Evolutionary conservation across 2,329 filamentous ascomycete genomes (phyloP).

Genomic region (Hypoxylon rubiginosum): DNA sequence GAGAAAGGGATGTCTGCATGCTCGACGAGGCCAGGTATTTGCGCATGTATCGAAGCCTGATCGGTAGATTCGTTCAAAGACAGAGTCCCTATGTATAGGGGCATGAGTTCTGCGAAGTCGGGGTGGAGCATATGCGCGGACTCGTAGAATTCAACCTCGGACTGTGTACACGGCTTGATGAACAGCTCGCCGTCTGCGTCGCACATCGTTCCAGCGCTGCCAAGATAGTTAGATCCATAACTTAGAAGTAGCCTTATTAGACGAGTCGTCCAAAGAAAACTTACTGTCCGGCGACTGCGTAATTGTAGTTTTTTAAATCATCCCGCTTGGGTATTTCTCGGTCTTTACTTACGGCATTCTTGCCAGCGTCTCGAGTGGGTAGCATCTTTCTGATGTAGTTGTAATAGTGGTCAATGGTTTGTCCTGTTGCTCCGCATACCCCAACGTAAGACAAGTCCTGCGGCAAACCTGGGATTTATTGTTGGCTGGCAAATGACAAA

Average conservation of each 20-base stretch:
- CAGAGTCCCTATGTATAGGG: conserved; percentile 85
- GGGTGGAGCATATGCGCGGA: conserved; percentile 74
- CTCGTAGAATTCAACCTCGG: conserved; percentile 93
- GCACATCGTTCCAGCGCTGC: conserved; percentile 89
- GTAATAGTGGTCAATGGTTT: conserved; percentile 24
- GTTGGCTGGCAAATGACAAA: conserved; percentile 17
- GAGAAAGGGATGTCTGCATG: conserved; percentile 57
- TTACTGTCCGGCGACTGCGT: conserved; percentile 89
- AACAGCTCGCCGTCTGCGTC: conserved; percentile 87
- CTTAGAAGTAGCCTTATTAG: background rate
- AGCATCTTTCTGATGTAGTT: conserved; percentile 38
- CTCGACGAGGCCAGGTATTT: conserved; percentile 59
- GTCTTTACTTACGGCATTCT: conserved; percentile 44
- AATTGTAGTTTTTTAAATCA: conserved; percentile 76
- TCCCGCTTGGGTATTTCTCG: conserved; percentile 67
- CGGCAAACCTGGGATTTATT: conserved; percentile 13
- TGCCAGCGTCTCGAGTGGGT: conserved; percentile 42
- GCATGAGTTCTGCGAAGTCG: conserved; percentile 84
- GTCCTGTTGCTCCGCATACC: conserved; percentile 28
- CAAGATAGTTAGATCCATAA: conserved; percentile 40
- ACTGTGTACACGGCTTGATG: conserved; percentile 91
- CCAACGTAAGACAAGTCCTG: conserved; percentile 6
- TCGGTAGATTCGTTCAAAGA: conserved; percentile 71
- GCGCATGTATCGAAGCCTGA: conserved; percentile 63
- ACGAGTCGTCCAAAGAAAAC: conserved; percentile 53